Evolutionary conservation across 768 basidiomycete genomes (phyloP), one percentile per base, ranked within the genome.

Genomic region (Pleurotus eryngii): DNA sequence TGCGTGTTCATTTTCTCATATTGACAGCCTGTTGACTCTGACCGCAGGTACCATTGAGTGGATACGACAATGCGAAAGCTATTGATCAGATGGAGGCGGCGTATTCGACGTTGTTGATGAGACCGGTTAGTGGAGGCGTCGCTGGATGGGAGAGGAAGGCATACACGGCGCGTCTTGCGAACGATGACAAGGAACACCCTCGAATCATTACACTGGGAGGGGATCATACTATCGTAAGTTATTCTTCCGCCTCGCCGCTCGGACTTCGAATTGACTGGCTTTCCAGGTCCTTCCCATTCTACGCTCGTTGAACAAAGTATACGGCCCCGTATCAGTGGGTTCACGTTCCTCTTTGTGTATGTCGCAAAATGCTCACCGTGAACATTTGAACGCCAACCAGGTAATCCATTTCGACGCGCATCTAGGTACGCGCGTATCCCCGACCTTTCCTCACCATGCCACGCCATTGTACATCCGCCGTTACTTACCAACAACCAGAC

Each of bases 71-170:
- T 60, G 74, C 75, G 0, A 72, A 83, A 17, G 88, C 87, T 3
- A 68, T 89, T 24, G 82, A 85, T 58, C 85, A 88, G 64, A 84
- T 89, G 74, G 79, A 86, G 63, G 78, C 80, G 8, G 88, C 87
- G 5, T 89, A 89, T 62, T 69, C 75, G 8, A 81, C 83, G 0
- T 68, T 89, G n/a, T 70, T 89, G 3, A 69, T 70, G n/a, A 74
- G 84, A 7, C 73, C 76, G 0, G 71, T 80, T 4, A 40, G 46
- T 14, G 65, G 67, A 39, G 63, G 55, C 11, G 38, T 14, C 18
- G 7, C 30, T 8, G 39, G 55, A 43, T 15, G 18, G 15, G 6
- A 46, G 26, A 61, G 43, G 9, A 58, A 17, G 17, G 60, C 63
- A 7, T 40, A 62, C 9, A 71, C 69, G 0, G 45, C 69, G 5